Percentiles rank a stretch among this genome's conserved stretches.
Conservation (phyloP, 1,284 basidiomycete species). For the Phaffia rhodozyma region DNA sequence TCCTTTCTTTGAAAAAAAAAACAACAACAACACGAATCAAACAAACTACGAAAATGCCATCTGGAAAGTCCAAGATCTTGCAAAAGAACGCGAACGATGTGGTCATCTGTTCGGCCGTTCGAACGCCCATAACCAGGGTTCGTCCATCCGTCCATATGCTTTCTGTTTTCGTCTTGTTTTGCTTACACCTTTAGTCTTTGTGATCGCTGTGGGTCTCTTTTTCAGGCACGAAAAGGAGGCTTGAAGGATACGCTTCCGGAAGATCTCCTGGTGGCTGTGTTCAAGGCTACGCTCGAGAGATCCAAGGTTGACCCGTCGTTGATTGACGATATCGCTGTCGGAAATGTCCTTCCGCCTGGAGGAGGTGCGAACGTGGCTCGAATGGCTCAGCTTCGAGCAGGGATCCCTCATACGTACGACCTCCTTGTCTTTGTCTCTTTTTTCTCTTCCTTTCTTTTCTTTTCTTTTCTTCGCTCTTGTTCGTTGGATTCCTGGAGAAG, state of each 20-base stretch:
- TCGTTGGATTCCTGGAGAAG: neutral
- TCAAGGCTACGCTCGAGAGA: slow-evolving; percentile 50
- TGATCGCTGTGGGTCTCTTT: neutral
- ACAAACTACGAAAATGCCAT: slow-evolving; percentile 13
- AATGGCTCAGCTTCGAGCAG: slow-evolving; percentile 86
- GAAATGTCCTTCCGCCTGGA: slow-evolving; percentile 84
- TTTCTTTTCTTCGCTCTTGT: neutral
- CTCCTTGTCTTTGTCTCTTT: neutral
- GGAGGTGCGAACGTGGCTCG: slow-evolving; percentile 84
- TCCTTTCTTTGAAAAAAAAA: too few relatives aligned
- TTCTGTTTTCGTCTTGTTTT: too few relatives aligned
- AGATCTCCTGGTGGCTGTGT: slow-evolving; percentile 71
- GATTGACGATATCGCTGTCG: slow-evolving; percentile 81
- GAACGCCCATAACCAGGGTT: slow-evolving; percentile 83
- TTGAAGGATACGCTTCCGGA: slow-evolving; percentile 90
- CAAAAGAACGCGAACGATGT: slow-evolving; percentile 64
- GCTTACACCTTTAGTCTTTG: neutral
- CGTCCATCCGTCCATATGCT: slow-evolving; percentile 16
- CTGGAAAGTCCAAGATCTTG: slow-evolving; percentile 43
- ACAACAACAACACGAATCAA: too few relatives aligned
- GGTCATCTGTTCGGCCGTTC: slow-evolving; percentile 76
- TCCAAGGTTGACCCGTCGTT: slow-evolving; percentile 59
- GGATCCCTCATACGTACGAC: slow-evolving; percentile 63
- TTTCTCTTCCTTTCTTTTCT: neutral
- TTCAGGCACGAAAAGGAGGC: slow-evolving; percentile 71